These are phyloP conservation scores for Pogostemon cablin DNA, from an alignment of 257 asterid genomes.

Conservation along the genomic window DNA sequence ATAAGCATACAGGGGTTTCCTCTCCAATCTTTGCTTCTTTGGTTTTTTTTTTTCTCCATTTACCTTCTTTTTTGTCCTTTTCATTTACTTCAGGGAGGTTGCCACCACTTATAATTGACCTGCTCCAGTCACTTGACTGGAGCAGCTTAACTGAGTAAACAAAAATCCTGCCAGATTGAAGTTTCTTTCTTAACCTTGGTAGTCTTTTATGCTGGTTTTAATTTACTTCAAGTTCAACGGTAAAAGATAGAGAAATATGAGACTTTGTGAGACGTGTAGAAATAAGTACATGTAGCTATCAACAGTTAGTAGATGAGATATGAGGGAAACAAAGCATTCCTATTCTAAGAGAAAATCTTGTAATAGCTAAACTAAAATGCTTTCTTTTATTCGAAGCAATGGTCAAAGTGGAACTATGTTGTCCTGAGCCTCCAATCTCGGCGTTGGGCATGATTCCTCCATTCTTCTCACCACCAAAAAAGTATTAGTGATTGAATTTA, in stretches of 20 bases:
- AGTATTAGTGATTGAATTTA: background rate
- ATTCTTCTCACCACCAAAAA: background rate
- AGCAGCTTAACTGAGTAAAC: background rate
- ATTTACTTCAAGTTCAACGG: background rate
- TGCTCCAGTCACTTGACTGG: constrained; percentile 16
- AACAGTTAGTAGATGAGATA: constrained; percentile 7
- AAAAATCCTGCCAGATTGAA: background rate
- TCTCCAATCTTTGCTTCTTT: constrained; percentile 6
- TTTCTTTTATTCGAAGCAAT: background rate
- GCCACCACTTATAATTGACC: background rate
- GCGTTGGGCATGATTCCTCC: constrained; percentile 14
- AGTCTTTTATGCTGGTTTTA: background rate
- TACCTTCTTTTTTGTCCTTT: background rate
- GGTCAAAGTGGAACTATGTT: background rate
- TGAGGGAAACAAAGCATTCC: constrained; percentile 1
- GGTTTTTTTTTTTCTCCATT: background rate
- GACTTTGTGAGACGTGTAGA: constrained; percentile 11
- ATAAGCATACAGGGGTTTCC: background rate
- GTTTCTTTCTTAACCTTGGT: background rate
- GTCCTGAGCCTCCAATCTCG: constrained; percentile 6
- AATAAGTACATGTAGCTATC: background rate
- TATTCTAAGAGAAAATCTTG: background rate
- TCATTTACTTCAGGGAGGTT: background rate
- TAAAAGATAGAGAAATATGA: constrained; percentile 6
- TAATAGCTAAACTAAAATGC: constrained; percentile 8